Percentiles rank a stretch among this genome's conserved stretches.
These are phyloP conservation scores for Phoma sp. DNA, from an alignment of 2,329 filamentous ascomycete species.

Conservation along the genomic window DNA sequence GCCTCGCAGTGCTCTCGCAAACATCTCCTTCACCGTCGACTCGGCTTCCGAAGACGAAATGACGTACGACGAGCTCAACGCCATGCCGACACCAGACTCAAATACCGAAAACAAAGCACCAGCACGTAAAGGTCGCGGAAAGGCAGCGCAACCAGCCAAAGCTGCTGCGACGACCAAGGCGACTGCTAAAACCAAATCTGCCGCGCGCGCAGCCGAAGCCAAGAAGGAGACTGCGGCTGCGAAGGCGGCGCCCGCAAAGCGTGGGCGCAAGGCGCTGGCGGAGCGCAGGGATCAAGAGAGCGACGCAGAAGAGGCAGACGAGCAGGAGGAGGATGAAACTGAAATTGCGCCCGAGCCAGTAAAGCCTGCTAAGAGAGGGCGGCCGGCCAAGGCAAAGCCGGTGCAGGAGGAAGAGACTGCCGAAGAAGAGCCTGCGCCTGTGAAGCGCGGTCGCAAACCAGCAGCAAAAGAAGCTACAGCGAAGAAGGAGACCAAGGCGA, in stretches of 20 bases:
- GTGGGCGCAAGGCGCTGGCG: constrained; percentile 49
- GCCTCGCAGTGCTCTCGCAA: constrained; percentile 38
- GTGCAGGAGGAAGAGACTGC: constrained; percentile 21
- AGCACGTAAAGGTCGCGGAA: constrained; percentile 42
- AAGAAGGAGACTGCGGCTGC: constrained; percentile 47
- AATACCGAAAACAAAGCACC: constrained; percentile 48
- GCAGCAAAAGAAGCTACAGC: constrained; percentile 28
- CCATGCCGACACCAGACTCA: constrained; percentile 49
- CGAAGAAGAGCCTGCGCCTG: constrained; percentile 25
- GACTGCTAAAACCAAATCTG: constrained; percentile 43
- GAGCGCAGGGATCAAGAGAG: constrained; percentile 51
- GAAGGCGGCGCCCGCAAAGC: constrained; percentile 44
- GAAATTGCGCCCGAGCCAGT: constrained; percentile 23
- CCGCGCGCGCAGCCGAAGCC: constrained; percentile 45
- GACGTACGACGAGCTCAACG: constrained; percentile 42
- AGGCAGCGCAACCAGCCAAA: constrained; percentile 34
- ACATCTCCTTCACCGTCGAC: constrained; percentile 49
- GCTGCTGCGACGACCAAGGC: constrained; percentile 35
- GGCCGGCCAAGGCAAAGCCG: constrained; percentile 63
- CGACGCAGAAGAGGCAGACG: constrained; percentile 54
- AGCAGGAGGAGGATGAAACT: constrained; percentile 40
- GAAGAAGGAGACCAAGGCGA: constrained; percentile 32
- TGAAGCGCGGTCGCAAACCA: constrained; percentile 41
- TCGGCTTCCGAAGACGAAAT: constrained; percentile 52
- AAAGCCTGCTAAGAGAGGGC: constrained; percentile 38